Evolutionary conservation across 139 green algal species (phyloP).

Genomic region (Picochlorum sp.): DNA sequence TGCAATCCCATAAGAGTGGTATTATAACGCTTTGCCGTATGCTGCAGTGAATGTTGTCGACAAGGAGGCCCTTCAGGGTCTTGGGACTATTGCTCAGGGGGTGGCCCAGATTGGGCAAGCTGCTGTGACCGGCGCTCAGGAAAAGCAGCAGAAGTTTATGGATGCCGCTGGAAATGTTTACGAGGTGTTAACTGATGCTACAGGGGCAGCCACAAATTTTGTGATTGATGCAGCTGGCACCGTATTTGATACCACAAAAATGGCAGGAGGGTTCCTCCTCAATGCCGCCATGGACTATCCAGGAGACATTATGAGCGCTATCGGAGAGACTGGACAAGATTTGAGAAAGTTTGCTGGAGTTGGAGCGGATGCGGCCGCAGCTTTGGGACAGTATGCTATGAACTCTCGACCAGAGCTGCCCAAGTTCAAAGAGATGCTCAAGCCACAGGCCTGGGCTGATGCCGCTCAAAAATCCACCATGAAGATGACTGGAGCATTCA

Average conservation of each 20-base stretch:
- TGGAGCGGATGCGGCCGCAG: background rate
- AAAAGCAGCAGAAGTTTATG: background rate
- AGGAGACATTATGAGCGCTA: background rate
- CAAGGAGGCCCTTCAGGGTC: background rate
- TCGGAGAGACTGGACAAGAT: background rate
- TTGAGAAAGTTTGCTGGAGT: background rate
- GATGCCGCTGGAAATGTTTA: background rate
- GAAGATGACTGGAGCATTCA: background rate
- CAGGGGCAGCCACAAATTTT: background rate
- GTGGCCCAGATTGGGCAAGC: background rate
- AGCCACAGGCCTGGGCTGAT: conserved; percentile 7
- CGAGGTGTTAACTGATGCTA: conserved; percentile 1
- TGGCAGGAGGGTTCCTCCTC: background rate
- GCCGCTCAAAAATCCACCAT: background rate
- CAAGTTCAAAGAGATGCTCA: background rate
- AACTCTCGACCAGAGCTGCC: background rate
- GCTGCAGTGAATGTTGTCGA: background rate
- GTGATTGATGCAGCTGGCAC: background rate
- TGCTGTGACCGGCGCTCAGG: background rate
- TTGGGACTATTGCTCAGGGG: background rate
- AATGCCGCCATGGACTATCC: background rate
- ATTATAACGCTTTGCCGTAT: background rate
- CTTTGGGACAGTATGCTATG: conserved; percentile 2
- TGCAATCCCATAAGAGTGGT: background rate
- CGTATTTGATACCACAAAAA: background rate